Conservation (phyloP, 495 filamentous ascomycete species). For the Xylona heveae region DNA sequence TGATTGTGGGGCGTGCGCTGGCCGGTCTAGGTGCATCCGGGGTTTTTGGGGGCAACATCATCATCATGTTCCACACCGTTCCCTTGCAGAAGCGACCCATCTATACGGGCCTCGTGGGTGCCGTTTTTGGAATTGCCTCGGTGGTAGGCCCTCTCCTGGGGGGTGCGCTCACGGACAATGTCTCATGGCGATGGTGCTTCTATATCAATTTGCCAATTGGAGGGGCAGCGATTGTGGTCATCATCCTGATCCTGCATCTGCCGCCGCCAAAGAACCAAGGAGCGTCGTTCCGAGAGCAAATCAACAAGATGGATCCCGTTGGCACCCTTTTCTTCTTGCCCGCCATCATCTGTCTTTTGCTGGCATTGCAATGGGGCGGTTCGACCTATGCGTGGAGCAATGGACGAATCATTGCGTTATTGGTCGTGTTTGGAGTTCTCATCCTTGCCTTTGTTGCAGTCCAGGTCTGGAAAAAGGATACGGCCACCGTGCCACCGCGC, state of each 20-base stretch:
- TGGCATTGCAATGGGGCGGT: constrained; percentile 41
- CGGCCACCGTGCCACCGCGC: constrained; percentile 4
- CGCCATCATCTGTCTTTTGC: constrained; percentile 27
- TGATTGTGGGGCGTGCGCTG: constrained; percentile 7
- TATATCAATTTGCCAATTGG: constrained; percentile 23
- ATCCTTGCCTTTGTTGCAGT: neutral
- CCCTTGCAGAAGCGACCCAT: constrained; percentile 18
- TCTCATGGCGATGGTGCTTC: constrained; percentile 8
- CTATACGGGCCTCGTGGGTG: constrained; percentile 17
- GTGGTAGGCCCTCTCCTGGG: constrained; percentile 6
- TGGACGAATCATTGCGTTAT: constrained; percentile 21
- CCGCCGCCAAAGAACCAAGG: constrained; percentile 6
- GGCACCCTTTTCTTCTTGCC: constrained; percentile 27
- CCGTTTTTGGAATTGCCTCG: constrained; percentile 9
- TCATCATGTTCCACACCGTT: constrained; percentile 15
- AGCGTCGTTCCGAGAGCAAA: constrained; percentile 7
- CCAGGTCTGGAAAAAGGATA: constrained; percentile 1
- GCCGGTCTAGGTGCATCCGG: constrained; percentile 9
- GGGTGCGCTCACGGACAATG: constrained; percentile 6
- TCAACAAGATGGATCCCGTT: constrained; percentile 15
- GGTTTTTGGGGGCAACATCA: constrained; percentile 18
- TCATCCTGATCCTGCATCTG: constrained; percentile 16
- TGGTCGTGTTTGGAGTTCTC: neutral
- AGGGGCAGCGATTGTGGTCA: constrained; percentile 15
- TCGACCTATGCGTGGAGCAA: constrained; percentile 30